These are phyloP conservation scores for Corylus avellana DNA, from an alignment of 306 rosid species.

Conservation along the genomic window DNA sequence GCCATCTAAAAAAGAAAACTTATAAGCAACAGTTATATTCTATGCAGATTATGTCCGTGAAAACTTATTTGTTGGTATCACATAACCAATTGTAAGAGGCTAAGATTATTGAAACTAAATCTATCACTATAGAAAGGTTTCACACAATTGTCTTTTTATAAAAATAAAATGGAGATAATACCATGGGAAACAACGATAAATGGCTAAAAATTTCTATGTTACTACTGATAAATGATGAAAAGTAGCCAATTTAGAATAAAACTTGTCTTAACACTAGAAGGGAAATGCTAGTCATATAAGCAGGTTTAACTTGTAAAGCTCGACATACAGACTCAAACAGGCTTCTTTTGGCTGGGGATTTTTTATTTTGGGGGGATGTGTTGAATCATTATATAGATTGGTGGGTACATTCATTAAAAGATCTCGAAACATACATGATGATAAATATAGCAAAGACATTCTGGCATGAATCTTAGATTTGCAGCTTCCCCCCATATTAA, in stretches of 20 bases:
- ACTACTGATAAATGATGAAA: background rate
- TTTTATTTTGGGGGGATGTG: background rate
- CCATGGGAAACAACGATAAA: background rate
- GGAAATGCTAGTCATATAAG: background rate
- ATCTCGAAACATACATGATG: conserved; percentile 71
- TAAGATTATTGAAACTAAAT: background rate
- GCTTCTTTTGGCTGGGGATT: background rate
- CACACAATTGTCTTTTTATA: background rate
- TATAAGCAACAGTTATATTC: conserved; percentile 19
- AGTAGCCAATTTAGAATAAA: background rate
- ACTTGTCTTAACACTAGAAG: background rate
- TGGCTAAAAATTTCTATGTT: background rate
- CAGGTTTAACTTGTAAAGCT: background rate
- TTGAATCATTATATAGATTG: background rate
- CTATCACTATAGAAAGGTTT: background rate
- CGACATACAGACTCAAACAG: background rate
- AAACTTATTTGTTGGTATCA: background rate
- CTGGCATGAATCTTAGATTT: conserved; percentile 97
- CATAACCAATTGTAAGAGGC: background rate
- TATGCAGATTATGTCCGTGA: background rate
- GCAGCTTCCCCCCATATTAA: conserved; percentile 99
- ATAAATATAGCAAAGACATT: conserved; percentile 96
- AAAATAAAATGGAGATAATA: background rate
- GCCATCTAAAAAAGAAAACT: conserved; percentile 73
- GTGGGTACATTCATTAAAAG: background rate